A percentile compares a stretch with the other conserved stretches of the same genome.
Evolutionary conservation across 2,329 filamentous ascomycete genomes (phyloP).

Genomic region (Talaromyces sp.): DNA sequence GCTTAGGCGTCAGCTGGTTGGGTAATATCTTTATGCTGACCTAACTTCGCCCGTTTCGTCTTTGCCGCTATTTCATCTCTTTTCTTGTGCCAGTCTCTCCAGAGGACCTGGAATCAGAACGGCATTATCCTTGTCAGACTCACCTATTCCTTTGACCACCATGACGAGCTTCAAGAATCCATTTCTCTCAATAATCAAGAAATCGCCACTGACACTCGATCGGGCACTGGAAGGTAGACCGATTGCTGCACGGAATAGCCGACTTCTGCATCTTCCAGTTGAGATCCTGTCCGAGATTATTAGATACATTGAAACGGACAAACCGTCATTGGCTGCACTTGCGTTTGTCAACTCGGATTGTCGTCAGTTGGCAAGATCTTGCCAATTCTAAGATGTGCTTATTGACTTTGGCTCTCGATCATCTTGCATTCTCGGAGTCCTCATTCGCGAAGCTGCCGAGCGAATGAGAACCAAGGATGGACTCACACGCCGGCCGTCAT

Average conservation of each 20-base stretch:
- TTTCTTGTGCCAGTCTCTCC: too few species aligned
- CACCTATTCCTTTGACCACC: neutral
- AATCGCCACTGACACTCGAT: constrained; percentile 3
- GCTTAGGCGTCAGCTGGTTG: too few species aligned
- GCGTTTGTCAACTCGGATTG: constrained; percentile 17
- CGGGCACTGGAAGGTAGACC: constrained; percentile 5
- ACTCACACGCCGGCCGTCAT: neutral
- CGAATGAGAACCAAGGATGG: neutral
- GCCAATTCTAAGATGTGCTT: constrained; percentile 3
- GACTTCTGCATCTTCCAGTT: constrained; percentile 13
- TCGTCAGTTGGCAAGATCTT: constrained; percentile 16
- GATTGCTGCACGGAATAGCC: neutral
- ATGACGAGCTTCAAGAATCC: neutral
- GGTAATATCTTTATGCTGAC: too few species aligned
- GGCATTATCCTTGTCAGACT: too few species aligned
- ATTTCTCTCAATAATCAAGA: neutral
- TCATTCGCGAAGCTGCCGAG: neutral
- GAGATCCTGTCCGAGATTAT: constrained; percentile 9
- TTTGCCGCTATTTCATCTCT: too few species aligned
- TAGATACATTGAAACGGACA: neutral
- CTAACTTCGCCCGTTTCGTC: too few species aligned
- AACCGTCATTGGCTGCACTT: neutral
- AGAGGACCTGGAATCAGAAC: too few species aligned
- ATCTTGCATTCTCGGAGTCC: neutral
- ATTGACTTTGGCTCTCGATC: constrained; percentile 1